Percentiles rank a stretch among this genome's conserved stretches.
Evolutionary conservation across 768 basidiomycete species (phyloP).

Genomic region (Plicaturopsis crispa): DNA sequence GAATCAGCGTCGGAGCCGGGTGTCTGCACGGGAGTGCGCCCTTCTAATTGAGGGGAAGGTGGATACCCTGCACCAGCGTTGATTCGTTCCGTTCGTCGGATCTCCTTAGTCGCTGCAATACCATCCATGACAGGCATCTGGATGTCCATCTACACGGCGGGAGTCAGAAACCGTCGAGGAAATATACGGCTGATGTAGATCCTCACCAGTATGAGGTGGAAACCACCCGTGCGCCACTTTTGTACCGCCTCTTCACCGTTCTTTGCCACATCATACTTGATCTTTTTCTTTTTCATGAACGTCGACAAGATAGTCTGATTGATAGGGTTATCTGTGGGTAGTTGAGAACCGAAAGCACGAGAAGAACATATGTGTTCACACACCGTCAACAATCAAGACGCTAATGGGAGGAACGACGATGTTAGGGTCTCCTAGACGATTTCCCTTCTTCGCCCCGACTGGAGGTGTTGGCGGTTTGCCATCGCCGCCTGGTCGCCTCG

Average conservation of each 20-base stretch:
- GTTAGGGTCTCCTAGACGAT: slow-evolving; percentile 48
- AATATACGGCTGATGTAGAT: background rate
- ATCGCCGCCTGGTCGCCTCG: slow-evolving; percentile 22
- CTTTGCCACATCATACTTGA: slow-evolving; percentile 90
- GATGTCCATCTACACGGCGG: slow-evolving; percentile 86
- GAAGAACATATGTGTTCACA: slow-evolving; percentile 17
- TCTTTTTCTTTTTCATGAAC: slow-evolving; percentile 93
- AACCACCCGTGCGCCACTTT: slow-evolving; percentile 88
- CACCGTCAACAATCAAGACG: slow-evolving; percentile 96
- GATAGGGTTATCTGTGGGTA: slow-evolving; percentile 83
- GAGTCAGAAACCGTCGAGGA: background rate
- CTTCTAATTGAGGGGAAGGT: slow-evolving; percentile 56
- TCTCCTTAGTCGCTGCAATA: slow-evolving; percentile 94
- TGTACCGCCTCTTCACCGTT: slow-evolving; percentile 94
- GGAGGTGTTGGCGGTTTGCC: slow-evolving; percentile 18
- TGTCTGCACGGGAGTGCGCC: slow-evolving; percentile 46
- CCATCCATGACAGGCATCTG: slow-evolving; percentile 99
- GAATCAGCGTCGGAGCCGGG: slow-evolving; percentile 31
- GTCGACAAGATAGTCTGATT: slow-evolving; percentile 97
- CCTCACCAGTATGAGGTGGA: slow-evolving; percentile 91
- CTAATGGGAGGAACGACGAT: slow-evolving; percentile 95
- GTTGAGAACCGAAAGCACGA: background rate
- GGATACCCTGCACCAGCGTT: slow-evolving; percentile 61
- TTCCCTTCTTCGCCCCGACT: slow-evolving; percentile 37
- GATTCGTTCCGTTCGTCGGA: slow-evolving; percentile 73